Base-by-base conservation (phyloP, 495 filamentous ascomycete genomes). In the Penicillium silybi region DNA sequence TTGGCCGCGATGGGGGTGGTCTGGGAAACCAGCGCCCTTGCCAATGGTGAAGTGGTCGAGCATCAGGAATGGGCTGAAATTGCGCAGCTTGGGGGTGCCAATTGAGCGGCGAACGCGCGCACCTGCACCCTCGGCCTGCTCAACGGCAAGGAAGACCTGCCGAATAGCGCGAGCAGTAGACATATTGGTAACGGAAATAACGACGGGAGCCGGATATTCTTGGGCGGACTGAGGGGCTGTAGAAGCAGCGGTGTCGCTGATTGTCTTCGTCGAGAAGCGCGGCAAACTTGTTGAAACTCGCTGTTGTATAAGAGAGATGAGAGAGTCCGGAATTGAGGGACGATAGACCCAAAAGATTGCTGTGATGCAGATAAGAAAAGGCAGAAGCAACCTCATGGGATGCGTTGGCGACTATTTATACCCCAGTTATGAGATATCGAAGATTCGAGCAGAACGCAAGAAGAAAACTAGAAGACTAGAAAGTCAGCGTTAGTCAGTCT, bases 1-100 rank as follows among this genome's bases (percentile, higher is more conserved):
- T 65, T 87, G 84, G 20, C 84, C 81, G 35, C 85, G 80, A 67
- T 89, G 85, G 2, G 85, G 85, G 62, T 95, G 90, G 67, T 95
- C 90, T 0, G 90, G 90, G 67, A 95, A 95, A 5, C 92, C 92
- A 18, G 92, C 87, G 41, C 87, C 88, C 16, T 85, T 84, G 25
- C 81, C 79, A 59, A 91, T 82, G 39, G 77, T 82, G 77, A 96
- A 96, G 72, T 97, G 90, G 68, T 98, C 92, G 20, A 97, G 88
- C 92, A 98, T 96, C 13, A 98, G 80, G 76, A 98, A 98, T 10
- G 92, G 92, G 17, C 82, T 86, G 75, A 98, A 87, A 72, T 95
- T 89, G 62, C 86, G 81, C 4, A 97, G 79, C 53, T 87, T 80
- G 6, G 87, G 77, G 3, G 88, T 95, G 44, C 92, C 92, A 63